A percentile compares a stretch with the other conserved stretches of the same genome.
Evolutionary conservation across 2,329 filamentous ascomycete genomes (phyloP).

Genomic region (Epichloe coenophiala): DNA sequence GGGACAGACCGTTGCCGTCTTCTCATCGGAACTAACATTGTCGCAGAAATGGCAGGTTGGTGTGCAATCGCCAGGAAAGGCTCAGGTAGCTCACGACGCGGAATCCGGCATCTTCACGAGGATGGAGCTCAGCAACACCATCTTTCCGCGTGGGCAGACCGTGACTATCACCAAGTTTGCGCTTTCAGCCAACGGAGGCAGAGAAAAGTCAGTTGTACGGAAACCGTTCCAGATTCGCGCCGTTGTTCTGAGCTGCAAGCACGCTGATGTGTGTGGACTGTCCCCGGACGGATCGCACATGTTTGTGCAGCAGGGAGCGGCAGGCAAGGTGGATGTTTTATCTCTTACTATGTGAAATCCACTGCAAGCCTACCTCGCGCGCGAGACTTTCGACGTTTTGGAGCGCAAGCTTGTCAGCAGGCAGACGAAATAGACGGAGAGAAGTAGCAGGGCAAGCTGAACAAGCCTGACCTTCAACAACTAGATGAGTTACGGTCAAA

Average conservation of each 20-base stretch:
- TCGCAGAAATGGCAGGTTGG: slow-evolving; percentile 4
- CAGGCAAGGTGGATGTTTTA: slow-evolving; percentile 2
- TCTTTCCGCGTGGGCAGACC: slow-evolving; percentile 2
- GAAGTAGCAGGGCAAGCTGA: too few species aligned
- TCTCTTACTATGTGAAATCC: not conserved
- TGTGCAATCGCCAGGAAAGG: not conserved
- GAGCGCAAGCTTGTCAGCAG: too few species aligned
- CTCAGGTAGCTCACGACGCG: not conserved
- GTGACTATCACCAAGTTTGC: slow-evolving; percentile 3
- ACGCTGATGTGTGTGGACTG: slow-evolving; percentile 2
- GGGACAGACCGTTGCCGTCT: slow-evolving; percentile 3
- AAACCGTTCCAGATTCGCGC: slow-evolving; percentile 2
- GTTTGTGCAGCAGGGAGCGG: slow-evolving; percentile 1
- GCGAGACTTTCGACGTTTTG: too few species aligned
- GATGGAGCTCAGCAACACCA: not conserved
- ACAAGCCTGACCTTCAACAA: too few species aligned
- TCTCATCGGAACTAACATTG: slow-evolving; percentile 1
- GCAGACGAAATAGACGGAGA: too few species aligned
- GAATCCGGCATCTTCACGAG: slow-evolving; percentile 3
- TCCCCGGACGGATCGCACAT: slow-evolving; percentile 2
- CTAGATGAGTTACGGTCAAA: too few species aligned
- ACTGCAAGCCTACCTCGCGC: not conserved
- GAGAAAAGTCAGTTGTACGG: slow-evolving; percentile 3
- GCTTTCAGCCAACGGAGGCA: slow-evolving; percentile 3
- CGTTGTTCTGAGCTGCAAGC: not conserved